Evolutionary conservation across 208 protist genomes (phyloP).

Genomic region (Crithidia bombi): DNA sequence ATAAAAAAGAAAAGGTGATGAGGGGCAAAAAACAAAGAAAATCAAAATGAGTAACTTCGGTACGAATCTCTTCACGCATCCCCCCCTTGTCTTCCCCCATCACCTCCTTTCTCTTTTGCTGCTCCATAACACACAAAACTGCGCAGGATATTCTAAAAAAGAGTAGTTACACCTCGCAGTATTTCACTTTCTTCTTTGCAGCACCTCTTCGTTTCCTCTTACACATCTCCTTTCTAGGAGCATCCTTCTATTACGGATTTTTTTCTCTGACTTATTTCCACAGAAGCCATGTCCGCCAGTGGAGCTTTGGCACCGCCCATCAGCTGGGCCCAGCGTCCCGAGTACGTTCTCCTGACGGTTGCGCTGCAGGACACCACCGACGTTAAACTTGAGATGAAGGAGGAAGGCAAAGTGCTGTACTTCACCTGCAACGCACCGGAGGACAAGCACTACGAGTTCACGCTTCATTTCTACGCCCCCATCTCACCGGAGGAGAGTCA

Average conservation of each 20-base stretch:
- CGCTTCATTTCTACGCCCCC: constrained; percentile 58
- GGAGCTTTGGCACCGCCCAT: constrained; percentile 62
- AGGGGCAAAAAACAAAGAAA: no score
- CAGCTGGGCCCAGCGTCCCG: constrained; percentile 84
- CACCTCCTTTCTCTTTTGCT: neutral
- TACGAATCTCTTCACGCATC: neutral
- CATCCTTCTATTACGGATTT: constrained; percentile 9
- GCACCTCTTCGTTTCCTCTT: no score
- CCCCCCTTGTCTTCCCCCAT: neutral
- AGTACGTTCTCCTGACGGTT: constrained; percentile 82
- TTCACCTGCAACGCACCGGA: constrained; percentile 43
- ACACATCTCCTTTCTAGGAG: neutral
- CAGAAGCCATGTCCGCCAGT: constrained; percentile 17
- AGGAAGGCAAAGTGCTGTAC: constrained; percentile 52
- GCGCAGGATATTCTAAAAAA: neutral
- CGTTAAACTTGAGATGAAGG: constrained; percentile 63
- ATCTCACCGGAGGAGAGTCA: constrained; percentile 80
- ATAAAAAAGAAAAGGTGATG: no score
- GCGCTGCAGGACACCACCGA: constrained; percentile 75
- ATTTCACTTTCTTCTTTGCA: neutral
- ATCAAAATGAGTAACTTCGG: no score
- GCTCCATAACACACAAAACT: neutral
- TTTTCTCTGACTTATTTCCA: constrained; percentile 23
- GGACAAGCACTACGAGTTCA: constrained; percentile 53
- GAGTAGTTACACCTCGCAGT: neutral